Conservation (phyloP, 345 rosid species). For the Gossypium herbaceum region DNA sequence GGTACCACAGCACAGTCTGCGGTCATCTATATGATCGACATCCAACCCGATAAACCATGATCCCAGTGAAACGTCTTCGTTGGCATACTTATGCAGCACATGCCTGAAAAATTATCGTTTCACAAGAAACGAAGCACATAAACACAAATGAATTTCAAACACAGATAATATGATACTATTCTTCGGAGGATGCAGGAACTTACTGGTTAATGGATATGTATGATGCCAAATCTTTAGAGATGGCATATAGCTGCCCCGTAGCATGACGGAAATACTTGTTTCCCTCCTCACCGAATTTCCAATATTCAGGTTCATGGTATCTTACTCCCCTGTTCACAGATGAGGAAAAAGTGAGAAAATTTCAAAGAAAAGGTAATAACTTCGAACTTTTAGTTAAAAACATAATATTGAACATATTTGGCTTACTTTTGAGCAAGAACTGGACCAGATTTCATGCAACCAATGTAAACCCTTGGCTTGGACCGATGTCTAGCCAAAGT, state of each 20-base stretch:
- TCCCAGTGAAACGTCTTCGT: slow-evolving; percentile 94
- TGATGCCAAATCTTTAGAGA: slow-evolving; percentile 82
- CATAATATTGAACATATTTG: slow-evolving; percentile 5
- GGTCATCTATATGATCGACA: slow-evolving; percentile 90
- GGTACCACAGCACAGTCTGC: slow-evolving; percentile 96
- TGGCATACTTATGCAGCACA: slow-evolving; percentile 77
- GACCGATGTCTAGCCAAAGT: slow-evolving; percentile 67
- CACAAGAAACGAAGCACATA: slow-evolving; percentile 18
- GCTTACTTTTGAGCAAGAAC: slow-evolving; percentile 96
- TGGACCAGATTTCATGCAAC: slow-evolving; percentile 99
- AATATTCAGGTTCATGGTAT: slow-evolving; percentile 92
- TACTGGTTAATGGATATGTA: slow-evolving; percentile 87
- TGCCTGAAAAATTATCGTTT: slow-evolving; percentile 46
- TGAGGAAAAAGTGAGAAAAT: slow-evolving; percentile 11
- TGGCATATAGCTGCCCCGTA: slow-evolving; percentile 92
- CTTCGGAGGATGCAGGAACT: slow-evolving; percentile 20
- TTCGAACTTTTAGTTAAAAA: neutral
- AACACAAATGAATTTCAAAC: neutral
- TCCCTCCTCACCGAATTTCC: slow-evolving; percentile 98
- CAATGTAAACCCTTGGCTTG: slow-evolving; percentile 79
- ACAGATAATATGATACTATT: neutral
- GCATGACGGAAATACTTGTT: slow-evolving; percentile 97
- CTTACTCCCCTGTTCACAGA: slow-evolving; percentile 69
- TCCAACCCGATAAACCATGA: slow-evolving; percentile 97
- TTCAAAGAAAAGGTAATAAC: neutral